phyloP scores from a whole-genome alignment of 257 asterid species.

The Solanum virginianum region DNA sequence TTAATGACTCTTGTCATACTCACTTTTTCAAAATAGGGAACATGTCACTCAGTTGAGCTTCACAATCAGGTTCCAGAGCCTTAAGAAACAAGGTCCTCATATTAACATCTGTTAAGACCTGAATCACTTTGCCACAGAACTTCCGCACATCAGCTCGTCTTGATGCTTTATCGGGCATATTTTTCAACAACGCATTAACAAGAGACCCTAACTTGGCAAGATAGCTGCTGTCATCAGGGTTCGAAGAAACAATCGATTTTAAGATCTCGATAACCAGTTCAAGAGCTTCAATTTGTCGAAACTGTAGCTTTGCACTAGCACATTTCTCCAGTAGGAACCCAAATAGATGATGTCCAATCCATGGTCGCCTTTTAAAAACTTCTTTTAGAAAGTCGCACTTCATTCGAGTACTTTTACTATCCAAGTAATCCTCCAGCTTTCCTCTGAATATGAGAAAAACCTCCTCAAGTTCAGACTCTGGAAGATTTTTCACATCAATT shows the following conservation, averaged over 20 bases:
- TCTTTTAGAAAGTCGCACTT: constrained; percentile 71
- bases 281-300: constrained; percentile 79
- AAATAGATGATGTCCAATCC: constrained; percentile 61
- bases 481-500: constrained; percentile 50
- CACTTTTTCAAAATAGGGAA: constrained; percentile 43
- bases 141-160: constrained; percentile 77
- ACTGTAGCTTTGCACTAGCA: constrained; percentile 48
- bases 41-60: constrained; percentile 49
- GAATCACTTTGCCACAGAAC: constrained; percentile 68
- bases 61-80: constrained; percentile 55
- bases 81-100: constrained; percentile 30
- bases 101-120: constrained; percentile 27
- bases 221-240: constrained; percentile 20
- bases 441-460: constrained; percentile 45
- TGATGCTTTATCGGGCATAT: constrained; percentile 81
- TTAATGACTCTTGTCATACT: neutral
- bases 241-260: constrained; percentile 23
- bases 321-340: constrained; percentile 80
- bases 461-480: constrained; percentile 43
- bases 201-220: constrained; percentile 34
- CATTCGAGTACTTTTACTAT: constrained; percentile 73
- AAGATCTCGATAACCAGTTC: constrained; percentile 58
- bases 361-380: constrained; percentile 55
- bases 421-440: constrained; percentile 46
- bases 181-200: constrained; percentile 39